phyloP scores from a whole-genome alignment of 179 eudicot genomes.

The Beta lomatogona region DNA sequence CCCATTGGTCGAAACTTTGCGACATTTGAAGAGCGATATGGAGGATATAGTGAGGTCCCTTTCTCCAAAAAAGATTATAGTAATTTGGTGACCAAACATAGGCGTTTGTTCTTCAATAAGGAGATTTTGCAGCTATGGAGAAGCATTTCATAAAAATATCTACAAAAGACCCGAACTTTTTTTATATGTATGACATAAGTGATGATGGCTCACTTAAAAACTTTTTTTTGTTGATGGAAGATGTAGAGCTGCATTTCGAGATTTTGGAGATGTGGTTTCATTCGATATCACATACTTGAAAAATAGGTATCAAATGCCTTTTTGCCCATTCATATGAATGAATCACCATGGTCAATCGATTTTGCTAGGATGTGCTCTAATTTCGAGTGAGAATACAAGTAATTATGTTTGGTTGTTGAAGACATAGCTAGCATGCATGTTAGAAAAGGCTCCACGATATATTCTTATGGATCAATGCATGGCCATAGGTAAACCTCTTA shows the following conservation, averaged over 20 bases:
- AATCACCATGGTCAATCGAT: constrained; percentile 8
- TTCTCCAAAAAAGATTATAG: background rate
- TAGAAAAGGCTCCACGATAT: too few relatives aligned
- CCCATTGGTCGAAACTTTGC: background rate
- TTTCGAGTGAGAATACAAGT: background rate
- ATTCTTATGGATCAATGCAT: background rate
- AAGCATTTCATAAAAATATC: background rate
- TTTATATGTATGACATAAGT: background rate
- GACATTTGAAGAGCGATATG: background rate
- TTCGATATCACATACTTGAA: constrained; percentile 6
- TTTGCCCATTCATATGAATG: constrained; percentile 5
- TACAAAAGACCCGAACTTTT: background rate
- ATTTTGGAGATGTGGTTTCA: background rate
- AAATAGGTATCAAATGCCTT: background rate
- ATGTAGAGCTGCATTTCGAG: constrained; percentile 8
- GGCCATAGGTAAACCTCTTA: background rate
- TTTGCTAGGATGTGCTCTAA: background rate
- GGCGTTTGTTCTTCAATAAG: background rate
- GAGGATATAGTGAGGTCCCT: background rate
- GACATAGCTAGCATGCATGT: background rate
- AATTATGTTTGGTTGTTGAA: background rate
- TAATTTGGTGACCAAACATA: background rate
- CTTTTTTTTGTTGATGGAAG: background rate
- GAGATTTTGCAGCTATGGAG: background rate
- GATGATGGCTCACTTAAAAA: background rate